These are phyloP conservation scores for Chaetomiaceae sp. DNA, from an alignment of 2,329 filamentous ascomycete genomes.

Conservation along the genomic window DNA sequence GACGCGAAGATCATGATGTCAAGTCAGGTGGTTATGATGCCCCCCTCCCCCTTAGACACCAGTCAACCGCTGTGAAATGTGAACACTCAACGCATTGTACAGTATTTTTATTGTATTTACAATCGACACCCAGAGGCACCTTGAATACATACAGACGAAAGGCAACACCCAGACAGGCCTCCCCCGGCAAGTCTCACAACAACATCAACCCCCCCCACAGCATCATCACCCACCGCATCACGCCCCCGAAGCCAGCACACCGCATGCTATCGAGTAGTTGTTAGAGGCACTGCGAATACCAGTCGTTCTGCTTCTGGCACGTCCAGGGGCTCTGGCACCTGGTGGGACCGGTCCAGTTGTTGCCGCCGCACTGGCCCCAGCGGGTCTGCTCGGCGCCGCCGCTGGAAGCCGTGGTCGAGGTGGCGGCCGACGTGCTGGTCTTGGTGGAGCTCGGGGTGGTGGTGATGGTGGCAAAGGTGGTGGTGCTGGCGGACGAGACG, in stretches of 20 bases:
- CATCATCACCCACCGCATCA: not conserved
- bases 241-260: not conserved
- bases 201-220: not conserved
- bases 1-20: too few relatives aligned
- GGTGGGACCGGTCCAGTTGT: slow-evolving; percentile 28
- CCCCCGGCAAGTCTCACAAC: not conserved
- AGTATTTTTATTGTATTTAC: not conserved
- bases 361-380: slow-evolving; percentile 32
- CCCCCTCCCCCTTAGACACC: too few relatives aligned
- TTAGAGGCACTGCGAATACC: slow-evolving; percentile 32
- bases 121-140: not conserved
- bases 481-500: slow-evolving; percentile 20
- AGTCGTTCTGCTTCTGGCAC: slow-evolving; percentile 29
- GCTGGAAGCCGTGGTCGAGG: slow-evolving; percentile 9
- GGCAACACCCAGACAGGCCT: not conserved
- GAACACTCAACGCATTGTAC: too few relatives aligned
- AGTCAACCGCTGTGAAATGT: too few relatives aligned
- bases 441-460: slow-evolving; percentile 3
- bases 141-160: not conserved
- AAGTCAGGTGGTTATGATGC: too few relatives aligned
- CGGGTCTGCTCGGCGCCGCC: slow-evolving; percentile 18
- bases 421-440: not conserved
- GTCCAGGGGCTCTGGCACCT: slow-evolving; percentile 30
- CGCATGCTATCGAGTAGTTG: not conserved
- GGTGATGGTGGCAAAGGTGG: slow-evolving; percentile 11